Evolutionary conservation across 345 rosid genomes (phyloP).

Genomic region (Salix koriyanagi): DNA sequence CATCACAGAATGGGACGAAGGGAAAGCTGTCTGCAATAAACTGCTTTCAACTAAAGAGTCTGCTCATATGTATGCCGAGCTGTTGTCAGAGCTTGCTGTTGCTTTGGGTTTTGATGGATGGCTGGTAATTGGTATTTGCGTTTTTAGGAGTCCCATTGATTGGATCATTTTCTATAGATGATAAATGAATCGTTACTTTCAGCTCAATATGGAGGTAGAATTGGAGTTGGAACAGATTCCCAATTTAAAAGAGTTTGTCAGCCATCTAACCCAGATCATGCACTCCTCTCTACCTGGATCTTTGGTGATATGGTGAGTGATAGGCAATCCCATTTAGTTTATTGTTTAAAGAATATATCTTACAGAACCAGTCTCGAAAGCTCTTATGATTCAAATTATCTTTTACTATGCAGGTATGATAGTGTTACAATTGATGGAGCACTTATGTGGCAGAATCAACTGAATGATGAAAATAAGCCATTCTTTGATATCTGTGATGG

Average conservation of each 20-base stretch:
- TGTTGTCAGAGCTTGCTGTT: slow-evolving; percentile 63
- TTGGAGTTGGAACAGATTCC: slow-evolving; percentile 50
- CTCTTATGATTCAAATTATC: slow-evolving; percentile 3
- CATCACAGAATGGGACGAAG: slow-evolving; percentile 80
- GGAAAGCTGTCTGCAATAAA: slow-evolving; percentile 45
- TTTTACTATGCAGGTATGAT: slow-evolving; percentile 57
- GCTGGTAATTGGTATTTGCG: slow-evolving; percentile 47
- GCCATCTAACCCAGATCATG: slow-evolving; percentile 65
- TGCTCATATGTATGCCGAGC: slow-evolving; percentile 63
- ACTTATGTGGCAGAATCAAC: slow-evolving; percentile 61
- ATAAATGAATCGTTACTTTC: slow-evolving; percentile 19
- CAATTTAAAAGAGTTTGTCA: slow-evolving; percentile 57
- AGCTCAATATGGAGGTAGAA: slow-evolving; percentile 70
- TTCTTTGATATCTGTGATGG: slow-evolving; percentile 75
- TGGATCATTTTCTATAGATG: neutral
- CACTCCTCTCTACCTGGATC: slow-evolving; percentile 66
- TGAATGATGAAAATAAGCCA: slow-evolving; percentile 61
- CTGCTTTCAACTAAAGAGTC: slow-evolving; percentile 66
- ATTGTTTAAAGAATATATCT: neutral
- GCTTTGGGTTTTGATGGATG: slow-evolving; percentile 80
- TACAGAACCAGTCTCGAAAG: neutral
- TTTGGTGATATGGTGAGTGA: slow-evolving; percentile 69
- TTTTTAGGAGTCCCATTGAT: no score
- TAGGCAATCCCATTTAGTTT: neutral
- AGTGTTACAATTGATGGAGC: slow-evolving; percentile 58